These are phyloP conservation scores for Asterochloris sp. DNA, from an alignment of 139 green algal genomes.

Conservation along the genomic window DNA sequence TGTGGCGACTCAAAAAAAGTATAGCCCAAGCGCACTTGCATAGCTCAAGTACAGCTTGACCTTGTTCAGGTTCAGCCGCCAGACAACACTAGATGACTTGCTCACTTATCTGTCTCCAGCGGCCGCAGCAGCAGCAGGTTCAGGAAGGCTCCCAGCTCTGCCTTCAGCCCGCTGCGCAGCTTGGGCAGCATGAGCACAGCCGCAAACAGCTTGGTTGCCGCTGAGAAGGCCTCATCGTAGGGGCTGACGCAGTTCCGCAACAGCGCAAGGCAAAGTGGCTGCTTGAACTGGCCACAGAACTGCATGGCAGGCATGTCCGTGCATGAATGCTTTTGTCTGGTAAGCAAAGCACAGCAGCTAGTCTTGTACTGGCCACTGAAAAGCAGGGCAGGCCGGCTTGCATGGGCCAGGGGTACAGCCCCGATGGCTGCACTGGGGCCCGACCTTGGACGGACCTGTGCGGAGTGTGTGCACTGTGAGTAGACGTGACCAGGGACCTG, in stretches of 20 bases:
- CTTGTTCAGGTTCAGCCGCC: too few relatives aligned
- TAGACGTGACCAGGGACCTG: too few relatives aligned
- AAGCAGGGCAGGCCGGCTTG: too few relatives aligned
- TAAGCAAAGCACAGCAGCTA: too few relatives aligned
- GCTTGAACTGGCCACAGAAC: conserved; percentile 72
- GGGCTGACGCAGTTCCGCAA: conserved; percentile 70
- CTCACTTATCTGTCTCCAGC: conserved; percentile 57
- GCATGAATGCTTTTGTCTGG: background rate
- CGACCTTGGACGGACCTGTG: too few relatives aligned
- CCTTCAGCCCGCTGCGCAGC: conserved; percentile 57
- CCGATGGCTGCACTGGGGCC: too few relatives aligned
- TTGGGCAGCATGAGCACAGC: conserved; percentile 35
- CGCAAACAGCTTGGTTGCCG: conserved; percentile 30
- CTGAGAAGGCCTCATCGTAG: conserved; percentile 37
- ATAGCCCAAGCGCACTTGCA: too few relatives aligned
- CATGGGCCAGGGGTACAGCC: too few relatives aligned
- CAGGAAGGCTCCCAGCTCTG: conserved; percentile 89
- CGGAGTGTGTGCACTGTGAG: too few relatives aligned
- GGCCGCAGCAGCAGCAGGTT: conserved; percentile 81
- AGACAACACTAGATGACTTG: background rate
- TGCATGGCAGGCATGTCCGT: conserved; percentile 16
- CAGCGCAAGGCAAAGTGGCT: conserved; percentile 79
- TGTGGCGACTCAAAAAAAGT: too few relatives aligned
- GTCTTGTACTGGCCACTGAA: too few relatives aligned
- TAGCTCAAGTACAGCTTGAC: too few relatives aligned